These are phyloP conservation scores for Termitomyces sp. DNA, from an alignment of 768 basidiomycete species.

Conservation along the genomic window DNA sequence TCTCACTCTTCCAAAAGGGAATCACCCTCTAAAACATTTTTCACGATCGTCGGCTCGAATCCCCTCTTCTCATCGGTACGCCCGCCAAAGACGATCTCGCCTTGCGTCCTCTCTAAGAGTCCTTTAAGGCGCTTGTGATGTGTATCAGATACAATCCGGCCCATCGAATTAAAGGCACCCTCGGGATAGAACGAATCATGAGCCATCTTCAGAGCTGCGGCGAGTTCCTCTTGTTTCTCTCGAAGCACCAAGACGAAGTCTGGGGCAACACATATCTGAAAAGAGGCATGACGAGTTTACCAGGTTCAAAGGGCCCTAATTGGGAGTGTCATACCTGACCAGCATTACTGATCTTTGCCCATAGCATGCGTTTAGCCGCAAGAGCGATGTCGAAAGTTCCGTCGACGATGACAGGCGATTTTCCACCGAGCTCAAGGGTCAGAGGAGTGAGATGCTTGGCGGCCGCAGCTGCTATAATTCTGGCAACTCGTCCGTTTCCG, in stretches of 20 bases:
- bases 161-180: conserved; percentile 40
- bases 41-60: conserved; percentile 59
- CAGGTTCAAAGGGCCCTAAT: not conserved
- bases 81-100: conserved; percentile 51
- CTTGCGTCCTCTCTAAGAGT: conserved; percentile 50
- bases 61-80: conserved; percentile 34
- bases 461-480: conserved; percentile 46
- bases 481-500: conserved; percentile 38
- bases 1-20: conserved; percentile 52
- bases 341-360: conserved; percentile 60
- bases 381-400: conserved; percentile 26
- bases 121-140: conserved; percentile 51
- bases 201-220: conserved; percentile 36
- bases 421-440: conserved; percentile 53
- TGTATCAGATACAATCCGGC: conserved; percentile 45
- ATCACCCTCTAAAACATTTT: conserved; percentile 48
- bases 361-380: conserved; percentile 60
- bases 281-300: conserved; percentile 21
- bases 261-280: conserved; percentile 58
- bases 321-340: conserved; percentile 43
- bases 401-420: conserved; percentile 42
- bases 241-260: conserved; percentile 38
- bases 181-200: conserved; percentile 49
- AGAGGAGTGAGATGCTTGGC: conserved; percentile 49
- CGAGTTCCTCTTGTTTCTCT: conserved; percentile 39